Conservation (phyloP, 2,329 filamentous ascomycete species). For the Calonectria hongkongensis region DNA sequence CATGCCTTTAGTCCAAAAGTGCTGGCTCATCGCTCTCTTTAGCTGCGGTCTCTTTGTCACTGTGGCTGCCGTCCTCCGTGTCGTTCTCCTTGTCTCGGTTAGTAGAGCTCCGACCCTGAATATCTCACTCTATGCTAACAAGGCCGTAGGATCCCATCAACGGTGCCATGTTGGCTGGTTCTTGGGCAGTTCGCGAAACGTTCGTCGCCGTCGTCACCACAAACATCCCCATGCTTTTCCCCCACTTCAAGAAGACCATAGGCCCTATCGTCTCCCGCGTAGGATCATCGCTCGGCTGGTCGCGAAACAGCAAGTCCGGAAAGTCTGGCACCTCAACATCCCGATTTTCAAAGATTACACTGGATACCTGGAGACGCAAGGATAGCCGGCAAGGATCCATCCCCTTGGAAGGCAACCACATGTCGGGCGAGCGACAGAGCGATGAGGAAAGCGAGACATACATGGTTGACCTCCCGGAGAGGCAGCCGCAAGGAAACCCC, state of each 20-base stretch:
- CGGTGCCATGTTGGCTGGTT: slow-evolving; percentile 63
- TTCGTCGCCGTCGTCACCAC: slow-evolving; percentile 67
- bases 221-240: slow-evolving; percentile 67
- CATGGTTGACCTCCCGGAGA: slow-evolving; percentile 51
- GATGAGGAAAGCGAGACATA: slow-evolving; percentile 52
- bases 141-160: slow-evolving; percentile 61
- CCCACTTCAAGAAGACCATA: slow-evolving; percentile 63
- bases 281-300: slow-evolving; percentile 47
- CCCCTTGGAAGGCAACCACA: slow-evolving; percentile 36
- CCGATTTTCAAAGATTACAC: slow-evolving; percentile 44
- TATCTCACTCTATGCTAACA: slow-evolving; percentile 4
- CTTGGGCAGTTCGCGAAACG: slow-evolving; percentile 66
- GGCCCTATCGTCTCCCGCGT: slow-evolving; percentile 51
- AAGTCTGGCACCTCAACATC: slow-evolving; percentile 34
- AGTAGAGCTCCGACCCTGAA: slow-evolving; percentile 14
- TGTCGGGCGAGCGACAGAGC: slow-evolving; percentile 42
- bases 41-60: slow-evolving; percentile 64
- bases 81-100: slow-evolving; percentile 55
- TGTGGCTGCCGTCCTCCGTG: slow-evolving; percentile 62
- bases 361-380: slow-evolving; percentile 49
- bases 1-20: slow-evolving; percentile 61
- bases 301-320: slow-evolving; percentile 42
- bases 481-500: slow-evolving; percentile 2
- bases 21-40: slow-evolving; percentile 62
- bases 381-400: slow-evolving; percentile 45